Conservation (phyloP, 805 yeast genomes). For the Grigorovia jiainica region DNA sequence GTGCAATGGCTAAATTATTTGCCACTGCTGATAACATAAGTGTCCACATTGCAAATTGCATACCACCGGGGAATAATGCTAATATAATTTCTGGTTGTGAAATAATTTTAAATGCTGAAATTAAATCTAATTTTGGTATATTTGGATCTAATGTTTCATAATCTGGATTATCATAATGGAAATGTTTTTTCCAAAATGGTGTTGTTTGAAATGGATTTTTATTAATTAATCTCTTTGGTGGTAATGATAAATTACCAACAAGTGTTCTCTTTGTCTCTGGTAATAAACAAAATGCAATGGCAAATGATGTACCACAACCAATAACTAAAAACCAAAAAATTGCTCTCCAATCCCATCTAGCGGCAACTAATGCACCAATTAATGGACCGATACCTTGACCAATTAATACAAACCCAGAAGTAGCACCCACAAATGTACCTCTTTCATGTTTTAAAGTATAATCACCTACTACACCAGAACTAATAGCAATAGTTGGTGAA, state of each 20-base stretch:
- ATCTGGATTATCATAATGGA: conserved; percentile 26
- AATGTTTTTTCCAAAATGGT: conserved; percentile 12
- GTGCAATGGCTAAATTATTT: conserved; percentile 36
- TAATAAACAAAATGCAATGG: conserved; percentile 31
- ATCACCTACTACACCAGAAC: conserved; percentile 66
- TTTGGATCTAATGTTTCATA: conserved; percentile 19
- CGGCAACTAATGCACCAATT: conserved; percentile 37
- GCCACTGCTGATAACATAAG: conserved; percentile 57
- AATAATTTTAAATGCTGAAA: conserved; percentile 38
- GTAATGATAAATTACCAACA: conserved; percentile 63
- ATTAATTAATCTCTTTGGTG: conserved; percentile 37
- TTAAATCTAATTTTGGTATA: conserved; percentile 21
- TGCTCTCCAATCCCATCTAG: conserved; percentile 58
- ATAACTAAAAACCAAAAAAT: conserved; percentile 67
- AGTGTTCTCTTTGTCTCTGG: conserved; percentile 69
- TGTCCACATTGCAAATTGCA: conserved; percentile 64
- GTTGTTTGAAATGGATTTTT: conserved; percentile 36
- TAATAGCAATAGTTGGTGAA: conserved; percentile 62
- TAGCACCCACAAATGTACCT: conserved; percentile 60
- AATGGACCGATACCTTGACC: conserved; percentile 77
- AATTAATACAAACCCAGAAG: conserved; percentile 51
- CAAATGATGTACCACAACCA: conserved; percentile 42
- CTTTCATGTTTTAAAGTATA: conserved; percentile 52
- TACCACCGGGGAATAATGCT: conserved; percentile 47
- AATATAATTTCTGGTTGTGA: conserved; percentile 37